Evolutionary conservation across 1,139 yeast genomes (phyloP).

Genomic region (Geotrichum fermentans): DNA sequence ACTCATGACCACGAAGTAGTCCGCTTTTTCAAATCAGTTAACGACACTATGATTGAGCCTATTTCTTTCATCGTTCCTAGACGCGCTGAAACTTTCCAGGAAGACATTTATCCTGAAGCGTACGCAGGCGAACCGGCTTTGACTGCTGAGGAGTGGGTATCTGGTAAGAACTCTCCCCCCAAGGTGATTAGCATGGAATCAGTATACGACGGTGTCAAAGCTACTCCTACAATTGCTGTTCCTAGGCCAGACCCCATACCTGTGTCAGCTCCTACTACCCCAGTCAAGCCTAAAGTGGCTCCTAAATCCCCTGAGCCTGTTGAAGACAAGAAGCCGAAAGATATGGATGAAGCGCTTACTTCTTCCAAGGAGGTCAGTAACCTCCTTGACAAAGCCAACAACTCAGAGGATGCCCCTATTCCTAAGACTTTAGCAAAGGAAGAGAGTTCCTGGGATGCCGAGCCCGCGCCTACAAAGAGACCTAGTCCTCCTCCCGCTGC

Average conservation of each 20-base stretch:
- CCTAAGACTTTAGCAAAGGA: constrained; percentile 24
- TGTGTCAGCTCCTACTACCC: constrained; percentile 32
- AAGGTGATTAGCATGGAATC: constrained; percentile 69
- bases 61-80: constrained; percentile 89
- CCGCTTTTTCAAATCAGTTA: constrained; percentile 75
- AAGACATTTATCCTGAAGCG: constrained; percentile 87
- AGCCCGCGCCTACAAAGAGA: constrained; percentile 21
- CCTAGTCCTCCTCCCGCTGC: constrained; percentile 16
- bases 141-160: constrained; percentile 71
- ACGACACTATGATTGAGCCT: constrained; percentile 80
- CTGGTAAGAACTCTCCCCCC: constrained; percentile 77
- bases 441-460: constrained; percentile 33
- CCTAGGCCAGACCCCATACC: constrained; percentile 33
- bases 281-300: constrained; percentile 40
- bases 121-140: constrained; percentile 77
- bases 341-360: constrained; percentile 48
- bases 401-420: constrained; percentile 41
- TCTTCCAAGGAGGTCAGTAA: constrained; percentile 45
- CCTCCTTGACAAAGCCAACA: constrained; percentile 49
- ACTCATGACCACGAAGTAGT: constrained; percentile 80
- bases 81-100: constrained; percentile 87
- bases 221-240: constrained; percentile 21
- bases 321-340: constrained; percentile 29
- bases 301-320: constrained; percentile 26
- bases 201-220: constrained; percentile 68